Evolutionary conservation across 176 grass and related monocot genomes (phyloP), one percentile per base, ranked within the genome.

Genomic region (Tillandsia leiboldiana): DNA sequence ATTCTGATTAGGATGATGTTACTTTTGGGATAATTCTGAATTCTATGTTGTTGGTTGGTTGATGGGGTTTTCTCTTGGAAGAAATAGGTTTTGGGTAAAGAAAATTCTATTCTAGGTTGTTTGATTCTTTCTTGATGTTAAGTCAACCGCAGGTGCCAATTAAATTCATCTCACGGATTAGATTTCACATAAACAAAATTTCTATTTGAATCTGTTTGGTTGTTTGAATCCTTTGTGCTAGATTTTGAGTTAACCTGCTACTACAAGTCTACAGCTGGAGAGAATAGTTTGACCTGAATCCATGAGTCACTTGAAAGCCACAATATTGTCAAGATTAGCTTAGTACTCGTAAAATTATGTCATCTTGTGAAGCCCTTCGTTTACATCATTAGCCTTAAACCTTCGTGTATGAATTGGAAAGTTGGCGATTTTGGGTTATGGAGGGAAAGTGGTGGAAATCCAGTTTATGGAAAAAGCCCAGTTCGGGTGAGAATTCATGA

Each of bases 361-460:
- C 29, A 79, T 72, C 48, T 72, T 72, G 12, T 79, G 1, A 64
- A 53, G 56, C 23, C 12, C 4, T 79, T 72, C 51, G 14, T 9
- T 72, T 50, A 33, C 14, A 22, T 52, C 2, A 51, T 72, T n/a
- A 15, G 22, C 17, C 56, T 61, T 18, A 61, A 20, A 61, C 56
- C 22, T 10, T 61, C 10, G 22, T 15, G 15, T 9, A 5, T 23
- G 56, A 61, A 9, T 22, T 61, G 56, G n/a, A 61, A 22, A n/a
- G 2, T 61, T 18, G 22, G 18, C 17, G 13, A 61, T 61, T 18
- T 61, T 7, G 56, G 15, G 7, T 15, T 15, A 9, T 61, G 15
- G 56, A 9, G 10, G 13, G 56, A 61, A 23, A 61, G 56, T 18
- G 22, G 1, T 61, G 56, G 22, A 61, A 61, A 61, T 7, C 56